A percentile compares a stretch with the other conserved stretches of the same genome.
These are phyloP conservation scores for Fusarium sulawesiense DNA, from an alignment of 2,329 filamentous ascomycete species.

Conservation along the genomic window DNA sequence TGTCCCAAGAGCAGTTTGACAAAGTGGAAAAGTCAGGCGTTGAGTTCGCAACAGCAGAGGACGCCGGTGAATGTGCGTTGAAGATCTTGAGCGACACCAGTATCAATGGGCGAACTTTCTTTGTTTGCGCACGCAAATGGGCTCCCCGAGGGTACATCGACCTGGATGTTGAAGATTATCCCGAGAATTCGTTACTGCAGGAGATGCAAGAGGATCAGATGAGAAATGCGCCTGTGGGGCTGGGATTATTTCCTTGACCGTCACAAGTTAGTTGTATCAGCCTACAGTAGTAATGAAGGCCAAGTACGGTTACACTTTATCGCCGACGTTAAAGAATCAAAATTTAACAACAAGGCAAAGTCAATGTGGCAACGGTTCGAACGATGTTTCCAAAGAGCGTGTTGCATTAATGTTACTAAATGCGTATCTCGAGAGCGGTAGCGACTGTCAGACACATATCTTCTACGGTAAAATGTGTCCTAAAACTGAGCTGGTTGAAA, in stretches of 20 bases:
- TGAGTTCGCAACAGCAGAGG: neutral
- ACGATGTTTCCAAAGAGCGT: neutral
- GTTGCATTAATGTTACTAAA: neutral
- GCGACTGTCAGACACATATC: conserved; percentile 11
- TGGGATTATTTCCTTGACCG: neutral
- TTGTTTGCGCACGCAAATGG: conserved; percentile 10
- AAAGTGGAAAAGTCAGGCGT: neutral
- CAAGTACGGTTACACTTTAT: fast-evolving
- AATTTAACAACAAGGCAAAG: too few relatives aligned
- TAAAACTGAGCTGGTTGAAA: conserved; percentile 12
- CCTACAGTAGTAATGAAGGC: too few relatives aligned
- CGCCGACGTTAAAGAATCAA: too few relatives aligned
- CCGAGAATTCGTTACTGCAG: neutral
- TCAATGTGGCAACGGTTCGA: neutral
- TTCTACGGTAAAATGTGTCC: conserved; percentile 8
- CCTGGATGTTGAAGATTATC: conserved; percentile 5
- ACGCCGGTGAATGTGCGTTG: conserved; percentile 3
- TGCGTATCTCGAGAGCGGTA: neutral
- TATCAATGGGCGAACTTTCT: neutral
- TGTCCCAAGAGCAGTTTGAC: conserved; percentile 1
- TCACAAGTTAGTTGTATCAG: too few relatives aligned
- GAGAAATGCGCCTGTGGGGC: neutral
- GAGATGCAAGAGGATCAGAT: conserved; percentile 13
- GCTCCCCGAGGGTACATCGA: neutral
- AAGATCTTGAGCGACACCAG: neutral